These are phyloP conservation scores for Parathielavia hyrcaniae DNA, from an alignment of 495 filamentous ascomycete species.

Conservation along the genomic window DNA sequence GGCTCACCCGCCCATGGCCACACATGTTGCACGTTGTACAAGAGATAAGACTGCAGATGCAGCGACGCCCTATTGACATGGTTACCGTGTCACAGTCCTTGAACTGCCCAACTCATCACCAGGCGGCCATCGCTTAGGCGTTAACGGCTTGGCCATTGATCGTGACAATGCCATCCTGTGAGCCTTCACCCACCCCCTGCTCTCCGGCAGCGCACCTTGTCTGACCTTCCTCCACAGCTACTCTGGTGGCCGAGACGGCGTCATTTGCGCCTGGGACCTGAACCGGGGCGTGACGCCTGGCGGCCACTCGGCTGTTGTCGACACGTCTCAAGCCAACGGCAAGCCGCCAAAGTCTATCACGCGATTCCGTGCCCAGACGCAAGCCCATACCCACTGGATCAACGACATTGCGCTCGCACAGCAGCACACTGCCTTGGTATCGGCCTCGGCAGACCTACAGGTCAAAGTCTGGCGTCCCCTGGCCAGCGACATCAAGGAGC, in stretches of 20 bases:
- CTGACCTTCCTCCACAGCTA: slow-evolving; percentile 54
- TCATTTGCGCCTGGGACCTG: slow-evolving; percentile 92
- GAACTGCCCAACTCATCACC: slow-evolving; percentile 86
- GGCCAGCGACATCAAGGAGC: slow-evolving; percentile 57
- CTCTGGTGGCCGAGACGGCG: slow-evolving; percentile 90
- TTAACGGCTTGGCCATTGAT: slow-evolving; percentile 89
- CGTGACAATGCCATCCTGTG: slow-evolving; percentile 79
- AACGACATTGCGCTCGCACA: slow-evolving; percentile 89
- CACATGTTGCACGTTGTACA: background rate
- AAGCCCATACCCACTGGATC: slow-evolving; percentile 98
- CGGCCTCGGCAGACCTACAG: slow-evolving; percentile 90
- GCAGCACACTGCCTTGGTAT: slow-evolving; percentile 77
- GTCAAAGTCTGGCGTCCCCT: slow-evolving; percentile 94
- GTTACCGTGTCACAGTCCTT: slow-evolving; percentile 56
- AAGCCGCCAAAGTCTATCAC: slow-evolving; percentile 44
- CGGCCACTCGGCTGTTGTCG: slow-evolving; percentile 30
- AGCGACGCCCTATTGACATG: slow-evolving; percentile 2
- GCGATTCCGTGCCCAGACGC: slow-evolving; percentile 81
- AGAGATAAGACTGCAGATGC: background rate
- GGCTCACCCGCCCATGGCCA: too few relatives aligned
- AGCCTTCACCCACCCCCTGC: slow-evolving; percentile 36
- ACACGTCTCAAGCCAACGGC: slow-evolving; percentile 25
- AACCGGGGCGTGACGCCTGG: slow-evolving; percentile 46
- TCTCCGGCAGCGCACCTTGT: background rate
- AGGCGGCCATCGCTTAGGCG: slow-evolving; percentile 80